A percentile compares a stretch with the other conserved stretches of the same genome.
Conservation (phyloP, 306 rosid species). For the Casuarina cunninghamiana region DNA sequence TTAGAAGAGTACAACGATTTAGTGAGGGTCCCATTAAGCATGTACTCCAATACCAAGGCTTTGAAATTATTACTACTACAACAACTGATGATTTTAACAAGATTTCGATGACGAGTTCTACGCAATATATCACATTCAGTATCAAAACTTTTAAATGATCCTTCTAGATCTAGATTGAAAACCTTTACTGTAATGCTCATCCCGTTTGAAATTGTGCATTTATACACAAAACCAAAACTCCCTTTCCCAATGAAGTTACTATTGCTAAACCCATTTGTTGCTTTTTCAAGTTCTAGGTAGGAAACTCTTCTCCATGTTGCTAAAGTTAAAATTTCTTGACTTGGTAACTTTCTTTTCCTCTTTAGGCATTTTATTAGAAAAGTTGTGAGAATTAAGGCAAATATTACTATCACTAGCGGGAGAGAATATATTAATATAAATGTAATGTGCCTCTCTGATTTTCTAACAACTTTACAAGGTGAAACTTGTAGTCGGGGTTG, state of each 20-base stretch:
- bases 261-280: conserved; percentile 19
- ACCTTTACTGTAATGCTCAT: conserved; percentile 8
- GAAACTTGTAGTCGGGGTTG: conserved; percentile 1
- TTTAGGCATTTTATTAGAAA: neutral
- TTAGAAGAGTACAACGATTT: neutral
- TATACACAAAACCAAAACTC: neutral
- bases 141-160: neutral
- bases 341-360: neutral
- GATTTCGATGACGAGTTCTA: conserved; percentile 5
- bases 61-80: neutral
- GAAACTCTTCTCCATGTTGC: conserved; percentile 20
- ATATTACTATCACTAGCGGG: neutral
- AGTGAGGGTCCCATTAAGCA: conserved; percentile 13
- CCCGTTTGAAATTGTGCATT: neutral
- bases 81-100: neutral
- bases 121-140: neutral
- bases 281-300: conserved; percentile 13
- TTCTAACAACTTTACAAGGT: conserved; percentile 12
- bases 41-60: conserved; percentile 11
- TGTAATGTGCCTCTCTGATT: neutral
- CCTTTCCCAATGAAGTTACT: neutral
- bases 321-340: neutral
- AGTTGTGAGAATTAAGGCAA: neutral
- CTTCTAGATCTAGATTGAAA: neutral
- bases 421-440: neutral